Evolutionary conservation across 1,284 basidiomycete species (phyloP), one percentile per base, ranked within the genome.

Genomic region (Meripilus lineatus): DNA sequence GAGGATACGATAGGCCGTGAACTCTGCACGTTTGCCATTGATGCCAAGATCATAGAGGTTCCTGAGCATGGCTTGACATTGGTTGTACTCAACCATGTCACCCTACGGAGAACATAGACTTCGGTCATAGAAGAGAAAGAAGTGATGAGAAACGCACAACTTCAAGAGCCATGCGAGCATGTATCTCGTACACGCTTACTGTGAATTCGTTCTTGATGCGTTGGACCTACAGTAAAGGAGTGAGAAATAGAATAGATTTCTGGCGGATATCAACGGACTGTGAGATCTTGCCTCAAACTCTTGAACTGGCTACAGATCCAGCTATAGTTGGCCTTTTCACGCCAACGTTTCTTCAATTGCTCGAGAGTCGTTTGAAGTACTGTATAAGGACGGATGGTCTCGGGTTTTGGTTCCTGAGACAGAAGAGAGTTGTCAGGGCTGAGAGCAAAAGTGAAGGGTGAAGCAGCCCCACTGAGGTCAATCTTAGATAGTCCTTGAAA

Each of bases 281-380:
- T 98, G 50, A 99, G 74, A 70, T 99, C 96, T 66, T 99, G 96
- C 38, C 96, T 83, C 54, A 99, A 72, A 60, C 89, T 93, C 74
- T 99, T 99, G 71, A 99, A 93, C 68, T 99, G 96, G 60, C 92
- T 96, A 61, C 95, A 93, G 59, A 97, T 92, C 82, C 93, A 99
- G 44, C 79, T 74, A 62, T 99, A 97, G 50, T 89, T 84, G 45
- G 74, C 71, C 58, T 90, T 90, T 51, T 85, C 75, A 52, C 83
- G 78, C 93, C 94, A 99, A 53, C 87, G 88, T 45, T 76, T 78
- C 68, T 95, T 97, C 42, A 99, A 77, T 58, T 93, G 84, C 47
- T 78, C 69, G 36, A 99, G 76, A 4, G 96, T 96, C 64, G 87
- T 77, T 64, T 89, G 79, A 20, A 99, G 75, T 36, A 98, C 75